A percentile compares a stretch with the other conserved stretches of the same genome.
phyloP scores from a whole-genome alignment of 140 eudicot species.

The Ambrosia hybrid region DNA sequence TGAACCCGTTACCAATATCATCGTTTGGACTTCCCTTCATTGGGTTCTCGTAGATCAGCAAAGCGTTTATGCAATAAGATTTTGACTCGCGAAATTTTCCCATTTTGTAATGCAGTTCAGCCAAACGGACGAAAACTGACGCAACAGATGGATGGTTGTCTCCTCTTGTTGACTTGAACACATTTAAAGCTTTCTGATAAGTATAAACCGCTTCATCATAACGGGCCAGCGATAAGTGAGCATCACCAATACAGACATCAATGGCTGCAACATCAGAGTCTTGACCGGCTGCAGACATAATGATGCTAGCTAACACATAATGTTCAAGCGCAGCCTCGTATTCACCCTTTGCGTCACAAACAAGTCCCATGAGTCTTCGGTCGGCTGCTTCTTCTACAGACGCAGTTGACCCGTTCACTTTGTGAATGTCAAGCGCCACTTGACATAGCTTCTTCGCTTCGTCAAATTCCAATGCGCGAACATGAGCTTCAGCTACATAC shows the following conservation, averaged over 20 bases:
- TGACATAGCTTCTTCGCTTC: slow-evolving; percentile 84
- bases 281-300: slow-evolving; percentile 68
- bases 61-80: slow-evolving; percentile 73
- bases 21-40: slow-evolving; percentile 51
- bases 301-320: slow-evolving; percentile 68
- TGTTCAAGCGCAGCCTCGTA: slow-evolving; percentile 83
- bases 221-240: slow-evolving; percentile 66
- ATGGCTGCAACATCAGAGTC: slow-evolving; percentile 73
- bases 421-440: slow-evolving; percentile 79
- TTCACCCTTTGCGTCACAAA: slow-evolving; percentile 81
- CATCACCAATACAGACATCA: slow-evolving; percentile 77
- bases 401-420: slow-evolving; percentile 47
- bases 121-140: slow-evolving; percentile 77
- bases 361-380: slow-evolving; percentile 81
- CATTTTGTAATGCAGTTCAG: slow-evolving; percentile 71
- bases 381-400: slow-evolving; percentile 85
- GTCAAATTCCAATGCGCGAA: slow-evolving; percentile 76
- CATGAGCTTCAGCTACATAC: slow-evolving; percentile 94
- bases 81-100: slow-evolving; percentile 85
- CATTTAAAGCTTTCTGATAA: slow-evolving; percentile 75
- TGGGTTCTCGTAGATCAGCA: slow-evolving; percentile 59
- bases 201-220: slow-evolving; percentile 78
- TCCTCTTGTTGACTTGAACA: slow-evolving; percentile 62
- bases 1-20: slow-evolving; percentile 78
- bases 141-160: slow-evolving; percentile 83